Base-by-base conservation (phyloP, 352 stramenopile genomes). In the Plasmopara muralis region DNA sequence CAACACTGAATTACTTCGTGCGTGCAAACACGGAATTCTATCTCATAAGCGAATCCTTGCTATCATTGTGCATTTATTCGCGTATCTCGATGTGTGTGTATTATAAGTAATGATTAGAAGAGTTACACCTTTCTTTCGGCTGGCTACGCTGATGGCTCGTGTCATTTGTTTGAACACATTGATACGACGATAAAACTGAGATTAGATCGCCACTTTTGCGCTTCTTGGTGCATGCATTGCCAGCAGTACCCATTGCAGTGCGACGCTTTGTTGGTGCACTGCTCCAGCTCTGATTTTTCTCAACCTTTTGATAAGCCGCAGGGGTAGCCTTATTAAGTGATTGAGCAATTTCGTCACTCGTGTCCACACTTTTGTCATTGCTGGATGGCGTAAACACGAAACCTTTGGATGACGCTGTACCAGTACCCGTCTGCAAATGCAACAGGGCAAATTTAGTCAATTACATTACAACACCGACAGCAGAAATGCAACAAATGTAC, bases 311-410 rank as follows among this genome's bases (percentile, higher is more conserved):
- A 25, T 25, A 25, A 25, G 20, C 20, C 20, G 20, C 20, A 25
- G 20, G 20, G 20, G 20, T 25, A 25, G 20, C 20, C 20, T 3
- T 25, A 25, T 25, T 1, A 25, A 25, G 6, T 61, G 45, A n/a
- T 48, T 57, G 0, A 5, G 51, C 56, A 29, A 68, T 71, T 33
- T 80, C 72, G 13, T 82, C 63, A 9, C 64, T 30, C 16, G 20
- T 25, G 3, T 74, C 59, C 9, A 78, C 53, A 10, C 49, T 43
- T 16, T 70, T 70, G 43, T 85, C 70, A 0, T 68, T 70, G 43
- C 64, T 77, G 28, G 83, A 82, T 0, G 78, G 83, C 2, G 79
- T 89, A 56, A 92, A 92, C 6, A 92, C 77, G 53, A 92, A 92
- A 5, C 76, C 77, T 45, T 92, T 92, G 45, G 69, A 70, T 7